Base-by-base conservation (phyloP, 2,329 filamentous ascomycete species). In the Aquanectria penicillioides region DNA sequence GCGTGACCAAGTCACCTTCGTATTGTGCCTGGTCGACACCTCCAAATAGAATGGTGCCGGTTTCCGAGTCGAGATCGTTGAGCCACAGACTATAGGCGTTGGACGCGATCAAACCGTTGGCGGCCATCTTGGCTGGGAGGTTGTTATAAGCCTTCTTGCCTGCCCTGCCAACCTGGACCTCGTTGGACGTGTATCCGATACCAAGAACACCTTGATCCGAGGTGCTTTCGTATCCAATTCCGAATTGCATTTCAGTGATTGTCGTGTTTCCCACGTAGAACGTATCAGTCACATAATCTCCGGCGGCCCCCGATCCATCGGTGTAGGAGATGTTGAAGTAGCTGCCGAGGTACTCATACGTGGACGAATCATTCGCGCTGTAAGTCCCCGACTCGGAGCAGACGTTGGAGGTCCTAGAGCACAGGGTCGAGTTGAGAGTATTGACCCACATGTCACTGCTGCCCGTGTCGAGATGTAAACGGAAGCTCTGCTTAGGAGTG, bases 241-340 rank as follows among this genome's bases (percentile, higher is more conserved):
- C 91, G 67, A 94, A 92, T 69, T 93, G 89, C 53, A 93, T 77
- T 54, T 78, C 74, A 4, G 79, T 63, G 26, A 93, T 66, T 2
- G 75, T 81, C 25, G 81, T 73, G 18, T 78, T 78, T 11, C 84
- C 87, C 50, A 93, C 79, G 5, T 76, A 78, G 56, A 97, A 77
- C 0, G 83, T 89, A 71, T 97, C 94, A 5, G 85, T 88, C 3
- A 87, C 91, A 73, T 97, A 97, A 75, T 95, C 91, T 28, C 94
- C 93, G 1, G 78, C 74, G 1, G 93, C 91, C 5, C 88, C 87
- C 0, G 91, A 91, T 40, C 91, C 91, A 75, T 97, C 93, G 34
- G 91, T 89, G 66, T 97, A 97, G 2, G 88, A 88, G 63, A 97
- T 97, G 77, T 94, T 94, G 80, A 97, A 97, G 59, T 87, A 82